Percentiles rank a stretch among this genome's conserved stretches.
phyloP scores from a whole-genome alignment of 2,329 filamentous ascomycete species.

The Fusarium chlamydosporum region DNA sequence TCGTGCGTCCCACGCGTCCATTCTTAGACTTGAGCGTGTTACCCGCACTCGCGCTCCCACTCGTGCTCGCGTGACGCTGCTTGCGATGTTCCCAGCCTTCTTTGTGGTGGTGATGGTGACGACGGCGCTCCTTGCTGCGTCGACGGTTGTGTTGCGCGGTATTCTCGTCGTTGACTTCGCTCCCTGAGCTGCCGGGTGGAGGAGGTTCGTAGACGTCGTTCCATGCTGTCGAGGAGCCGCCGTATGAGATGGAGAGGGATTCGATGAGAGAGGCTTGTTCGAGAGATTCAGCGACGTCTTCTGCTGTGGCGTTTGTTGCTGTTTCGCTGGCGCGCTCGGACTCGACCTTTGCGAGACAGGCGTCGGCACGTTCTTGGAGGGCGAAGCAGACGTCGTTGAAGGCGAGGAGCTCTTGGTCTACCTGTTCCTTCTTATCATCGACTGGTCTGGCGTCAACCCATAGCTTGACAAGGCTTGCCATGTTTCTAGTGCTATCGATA shows the following conservation, averaged over 20 bases:
- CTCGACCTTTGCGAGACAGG: constrained; percentile 66
- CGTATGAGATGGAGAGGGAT: constrained; percentile 53
- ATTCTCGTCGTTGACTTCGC: constrained; percentile 57
- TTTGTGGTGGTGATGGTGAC: constrained; percentile 47
- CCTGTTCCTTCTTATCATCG: constrained; percentile 54
- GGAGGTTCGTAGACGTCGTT: constrained; percentile 52
- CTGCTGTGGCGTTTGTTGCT: constrained; percentile 50
- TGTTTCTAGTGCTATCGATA: constrained; percentile 88
- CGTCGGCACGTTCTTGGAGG: constrained; percentile 66
- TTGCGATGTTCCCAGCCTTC: constrained; percentile 50
- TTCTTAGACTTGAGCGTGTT: constrained; percentile 56
- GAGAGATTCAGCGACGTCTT: constrained; percentile 63
- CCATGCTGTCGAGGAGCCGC: constrained; percentile 48
- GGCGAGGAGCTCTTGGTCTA: constrained; percentile 66
- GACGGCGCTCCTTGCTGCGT: constrained; percentile 54
- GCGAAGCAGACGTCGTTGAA: constrained; percentile 67
- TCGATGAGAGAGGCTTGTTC: constrained; percentile 61
- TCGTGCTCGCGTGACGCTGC: constrained; percentile 51
- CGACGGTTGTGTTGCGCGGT: constrained; percentile 40
- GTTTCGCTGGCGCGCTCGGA: constrained; percentile 58
- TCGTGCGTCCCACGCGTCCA: constrained; percentile 59
- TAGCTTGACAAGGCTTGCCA: constrained; percentile 84
- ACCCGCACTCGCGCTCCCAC: constrained; percentile 49
- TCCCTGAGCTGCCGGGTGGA: constrained; percentile 66
- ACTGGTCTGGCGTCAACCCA: constrained; percentile 74